These are phyloP conservation scores for Ascochyta pisi DNA, from an alignment of 2,329 filamentous ascomycete genomes.

Conservation along the genomic window DNA sequence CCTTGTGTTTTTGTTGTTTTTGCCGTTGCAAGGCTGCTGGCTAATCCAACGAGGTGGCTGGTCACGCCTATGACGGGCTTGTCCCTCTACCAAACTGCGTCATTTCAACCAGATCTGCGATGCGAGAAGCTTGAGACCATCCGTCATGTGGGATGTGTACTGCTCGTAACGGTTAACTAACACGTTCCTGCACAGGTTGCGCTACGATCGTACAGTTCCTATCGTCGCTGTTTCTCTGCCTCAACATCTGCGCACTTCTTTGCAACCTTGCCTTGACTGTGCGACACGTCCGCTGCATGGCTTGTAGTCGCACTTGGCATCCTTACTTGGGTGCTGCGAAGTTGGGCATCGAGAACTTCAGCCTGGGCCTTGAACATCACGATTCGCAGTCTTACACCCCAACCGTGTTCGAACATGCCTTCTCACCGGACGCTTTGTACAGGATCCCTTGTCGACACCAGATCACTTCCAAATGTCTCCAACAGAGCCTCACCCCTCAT, in stretches of 20 bases:
- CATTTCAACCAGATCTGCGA: neutral
- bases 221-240: neutral
- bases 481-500: slow-evolving; percentile 16
- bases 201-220: neutral
- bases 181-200: neutral
- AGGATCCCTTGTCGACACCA: neutral
- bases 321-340: neutral
- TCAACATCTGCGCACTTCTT: neutral
- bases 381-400: neutral
- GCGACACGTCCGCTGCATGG: neutral
- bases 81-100: neutral
- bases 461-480: neutral
- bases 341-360: neutral
- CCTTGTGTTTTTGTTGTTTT: neutral
- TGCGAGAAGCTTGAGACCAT: neutral
- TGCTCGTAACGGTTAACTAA: too few relatives aligned
- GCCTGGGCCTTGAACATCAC: slow-evolving; percentile 6
- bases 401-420: neutral
- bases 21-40: neutral
- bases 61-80: slow-evolving; percentile 1
- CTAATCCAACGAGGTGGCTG: slow-evolving; percentile 1
- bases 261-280: neutral
- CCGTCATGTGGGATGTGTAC: neutral
- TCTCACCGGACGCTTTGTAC: slow-evolving; percentile 14
- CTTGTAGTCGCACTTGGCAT: neutral